Percentiles rank a stretch among this genome's conserved stretches.
These are phyloP conservation scores for Microascus cirrosus DNA, from an alignment of 2,329 filamentous ascomycete species.

Conservation along the genomic window DNA sequence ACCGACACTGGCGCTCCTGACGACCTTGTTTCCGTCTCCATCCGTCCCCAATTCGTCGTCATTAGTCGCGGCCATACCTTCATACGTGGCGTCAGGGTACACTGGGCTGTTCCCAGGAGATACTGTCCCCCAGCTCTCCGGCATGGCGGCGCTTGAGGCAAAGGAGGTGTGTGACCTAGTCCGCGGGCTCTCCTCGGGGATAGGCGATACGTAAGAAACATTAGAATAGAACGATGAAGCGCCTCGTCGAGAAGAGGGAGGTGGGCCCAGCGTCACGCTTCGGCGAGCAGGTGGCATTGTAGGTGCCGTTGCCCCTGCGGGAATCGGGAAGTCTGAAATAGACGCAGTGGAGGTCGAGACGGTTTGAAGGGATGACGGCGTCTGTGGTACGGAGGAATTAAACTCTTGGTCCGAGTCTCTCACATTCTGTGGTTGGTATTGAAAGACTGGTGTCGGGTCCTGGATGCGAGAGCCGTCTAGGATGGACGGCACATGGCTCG, in stretches of 20 bases:
- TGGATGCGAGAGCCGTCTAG: constrained; percentile 32
- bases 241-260: constrained; percentile 47
- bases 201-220: constrained; percentile 60
- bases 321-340: constrained; percentile 48
- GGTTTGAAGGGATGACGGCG: constrained; percentile 37
- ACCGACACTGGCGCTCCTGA: constrained; percentile 50
- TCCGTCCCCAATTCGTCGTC: constrained; percentile 11
- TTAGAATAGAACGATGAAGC: constrained; percentile 56
- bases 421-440: constrained; percentile 25
- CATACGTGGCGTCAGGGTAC: constrained; percentile 27
- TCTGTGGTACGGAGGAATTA: constrained; percentile 31
- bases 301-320: constrained; percentile 16
- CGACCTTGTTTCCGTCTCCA: constrained; percentile 44
- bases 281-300: constrained; percentile 25
- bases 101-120: constrained; percentile 32
- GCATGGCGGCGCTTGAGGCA: constrained; percentile 63
- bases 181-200: constrained; percentile 58
- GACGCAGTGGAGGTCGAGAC: constrained; percentile 38
- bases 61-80: constrained; percentile 17
- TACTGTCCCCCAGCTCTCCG: constrained; percentile 47
- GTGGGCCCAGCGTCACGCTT: constrained; percentile 46
- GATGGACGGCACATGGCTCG: constrained; percentile 23
- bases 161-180: constrained; percentile 51
- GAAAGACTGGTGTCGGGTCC: constrained; percentile 43
- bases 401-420: constrained; percentile 23